A percentile compares a stretch with the other conserved stretches of the same genome.
phyloP scores from a whole-genome alignment of 2,329 filamentous ascomycete genomes.

The Ceratocystis lukuohia region DNA sequence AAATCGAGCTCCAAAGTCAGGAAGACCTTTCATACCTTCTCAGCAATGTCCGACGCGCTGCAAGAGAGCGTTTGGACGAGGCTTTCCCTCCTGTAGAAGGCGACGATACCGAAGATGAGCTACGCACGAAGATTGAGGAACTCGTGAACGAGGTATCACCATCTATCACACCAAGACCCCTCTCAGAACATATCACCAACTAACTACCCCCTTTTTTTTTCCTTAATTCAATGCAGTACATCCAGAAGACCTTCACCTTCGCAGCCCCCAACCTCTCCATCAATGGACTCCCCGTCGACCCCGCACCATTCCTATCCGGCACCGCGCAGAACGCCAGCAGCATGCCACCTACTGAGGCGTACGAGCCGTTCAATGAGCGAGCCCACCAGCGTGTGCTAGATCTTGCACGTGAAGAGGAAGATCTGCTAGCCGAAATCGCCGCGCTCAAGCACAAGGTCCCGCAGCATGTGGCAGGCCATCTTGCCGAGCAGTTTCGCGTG shows the following conservation, averaged over 20 bases:
- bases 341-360: conserved; percentile 30
- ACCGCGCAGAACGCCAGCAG: conserved; percentile 19
- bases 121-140: conserved; percentile 45
- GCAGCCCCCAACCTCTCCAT: conserved; percentile 48
- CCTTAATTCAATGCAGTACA: conserved; percentile 35
- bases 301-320: conserved; percentile 29
- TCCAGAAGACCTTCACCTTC: conserved; percentile 44
- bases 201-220: neutral
- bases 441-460: conserved; percentile 43
- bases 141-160: conserved; percentile 43
- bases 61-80: conserved; percentile 51
- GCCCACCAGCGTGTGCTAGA: conserved; percentile 46
- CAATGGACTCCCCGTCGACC: conserved; percentile 43
- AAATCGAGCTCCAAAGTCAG: conserved; percentile 66
- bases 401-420: conserved; percentile 48
- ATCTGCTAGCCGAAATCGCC: conserved; percentile 50
- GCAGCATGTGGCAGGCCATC: conserved; percentile 30
- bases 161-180: neutral
- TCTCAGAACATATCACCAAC: neutral
- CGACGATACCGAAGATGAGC: conserved; percentile 37
- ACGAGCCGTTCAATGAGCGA: conserved; percentile 48
- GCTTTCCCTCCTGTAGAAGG: conserved; percentile 49
- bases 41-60: conserved; percentile 54
- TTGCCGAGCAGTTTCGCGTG: conserved; percentile 30
- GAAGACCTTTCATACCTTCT: conserved; percentile 60